These are phyloP conservation scores for Exophiala oligosperma DNA, from an alignment of 2,329 filamentous ascomycete species.

Conservation along the genomic window DNA sequence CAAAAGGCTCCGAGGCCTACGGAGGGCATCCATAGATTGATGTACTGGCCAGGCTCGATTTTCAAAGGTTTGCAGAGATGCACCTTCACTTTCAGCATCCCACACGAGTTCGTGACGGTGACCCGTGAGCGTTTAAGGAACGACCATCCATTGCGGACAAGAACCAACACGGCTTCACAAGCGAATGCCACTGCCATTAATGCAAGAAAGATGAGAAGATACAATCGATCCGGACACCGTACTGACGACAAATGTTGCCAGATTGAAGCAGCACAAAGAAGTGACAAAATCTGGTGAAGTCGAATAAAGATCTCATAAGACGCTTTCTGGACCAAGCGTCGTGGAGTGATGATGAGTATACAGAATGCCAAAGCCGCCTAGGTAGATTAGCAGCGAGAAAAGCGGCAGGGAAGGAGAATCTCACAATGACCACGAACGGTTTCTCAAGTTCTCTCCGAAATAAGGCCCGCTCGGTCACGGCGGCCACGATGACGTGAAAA, in stretches of 20 bases:
- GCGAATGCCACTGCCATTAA: not conserved
- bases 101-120: not conserved
- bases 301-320: conserved; percentile 26
- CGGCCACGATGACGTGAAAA: conserved; percentile 16
- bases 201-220: not conserved
- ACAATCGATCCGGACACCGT: not conserved
- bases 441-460: conserved; percentile 8
- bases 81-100: not conserved
- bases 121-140: not conserved
- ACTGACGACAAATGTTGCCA: conserved; percentile 4
- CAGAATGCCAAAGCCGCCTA: too few relatives aligned
- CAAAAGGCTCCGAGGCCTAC: conserved; percentile 16
- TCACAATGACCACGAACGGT: conserved; percentile 20
- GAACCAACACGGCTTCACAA: not conserved
- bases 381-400: not conserved
- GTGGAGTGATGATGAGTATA: too few relatives aligned
- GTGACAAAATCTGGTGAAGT: conserved; percentile 16
- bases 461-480: conserved; percentile 3
- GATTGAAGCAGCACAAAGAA: conserved; percentile 16
- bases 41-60: conserved; percentile 22
- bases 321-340: conserved; percentile 17
- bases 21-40: conserved; percentile 23
- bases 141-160: not conserved
- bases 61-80: not conserved
- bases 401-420: not conserved